phyloP scores from a whole-genome alignment of 768 basidiomycete genomes.

The Termitomyces sp. region DNA sequence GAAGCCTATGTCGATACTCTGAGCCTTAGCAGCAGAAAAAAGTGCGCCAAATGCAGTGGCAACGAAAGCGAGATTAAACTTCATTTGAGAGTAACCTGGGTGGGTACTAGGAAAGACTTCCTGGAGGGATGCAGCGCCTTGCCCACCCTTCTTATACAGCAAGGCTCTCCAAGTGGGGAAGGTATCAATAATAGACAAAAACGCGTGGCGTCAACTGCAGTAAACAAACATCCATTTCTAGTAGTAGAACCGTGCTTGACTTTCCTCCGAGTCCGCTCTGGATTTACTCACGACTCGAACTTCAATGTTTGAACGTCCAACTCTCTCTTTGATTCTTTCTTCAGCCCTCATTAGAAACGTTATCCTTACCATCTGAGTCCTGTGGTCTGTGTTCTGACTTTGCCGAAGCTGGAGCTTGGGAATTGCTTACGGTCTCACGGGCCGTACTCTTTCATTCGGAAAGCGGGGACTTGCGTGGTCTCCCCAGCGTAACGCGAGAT shows the following conservation, averaged over 20 bases:
- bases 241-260: no score
- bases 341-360: no score
- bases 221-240: neutral
- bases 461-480: no score
- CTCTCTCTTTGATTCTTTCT: no score
- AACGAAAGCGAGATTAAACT: neutral
- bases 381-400: neutral
- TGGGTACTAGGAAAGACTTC: neutral
- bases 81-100: neutral
- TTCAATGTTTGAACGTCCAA: no score
- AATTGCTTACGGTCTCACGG: no score
- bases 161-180: neutral
- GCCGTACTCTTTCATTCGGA: no score
- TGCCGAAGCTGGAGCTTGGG: neutral
- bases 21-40: slow-evolving; percentile 33
- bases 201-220: neutral
- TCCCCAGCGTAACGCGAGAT: no score
- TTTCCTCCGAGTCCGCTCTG: no score
- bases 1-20: slow-evolving; percentile 32
- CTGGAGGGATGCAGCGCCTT: neutral
- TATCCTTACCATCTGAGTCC: no score
- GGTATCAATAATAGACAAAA: neutral
- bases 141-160: neutral
- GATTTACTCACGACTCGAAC: no score
- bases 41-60: slow-evolving; percentile 13